Evolutionary conservation across 2,329 filamentous ascomycete genomes (phyloP).

Genomic region (Helotiales sp.): DNA sequence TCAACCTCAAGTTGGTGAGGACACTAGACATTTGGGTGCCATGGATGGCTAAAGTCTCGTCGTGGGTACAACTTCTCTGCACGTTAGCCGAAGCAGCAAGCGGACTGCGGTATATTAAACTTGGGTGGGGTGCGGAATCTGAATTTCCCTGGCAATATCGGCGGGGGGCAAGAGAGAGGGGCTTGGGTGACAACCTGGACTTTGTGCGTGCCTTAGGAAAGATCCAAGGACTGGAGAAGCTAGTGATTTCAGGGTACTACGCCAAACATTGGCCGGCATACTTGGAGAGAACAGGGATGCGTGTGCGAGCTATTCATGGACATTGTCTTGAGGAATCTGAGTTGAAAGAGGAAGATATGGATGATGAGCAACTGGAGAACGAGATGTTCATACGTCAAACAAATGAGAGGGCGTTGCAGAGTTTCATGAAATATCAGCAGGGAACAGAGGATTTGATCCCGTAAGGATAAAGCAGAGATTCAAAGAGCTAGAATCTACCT

Average conservation of each 20-base stretch:
- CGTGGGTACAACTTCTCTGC: not conserved
- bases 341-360: not conserved
- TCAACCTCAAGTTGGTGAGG: not conserved
- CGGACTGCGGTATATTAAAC: conserved; percentile 4
- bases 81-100: not conserved
- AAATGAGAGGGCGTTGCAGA: conserved; percentile 2
- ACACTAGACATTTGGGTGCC: not conserved
- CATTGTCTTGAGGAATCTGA: not conserved
- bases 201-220: conserved; percentile 7
- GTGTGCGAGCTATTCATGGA: not conserved
- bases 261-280: conserved; percentile 6
- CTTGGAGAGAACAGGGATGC: not conserved
- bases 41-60: not conserved
- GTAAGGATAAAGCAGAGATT: too few relatives aligned
- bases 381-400: not conserved
- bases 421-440: conserved; percentile 1
- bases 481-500: too few relatives aligned
- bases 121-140: conserved; percentile 9
- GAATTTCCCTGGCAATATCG: not conserved
- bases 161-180: conserved; percentile 5
- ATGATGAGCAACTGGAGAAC: not conserved
- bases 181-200: conserved; percentile 7
- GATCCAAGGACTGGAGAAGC: conserved; percentile 8
- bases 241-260: conserved; percentile 8
- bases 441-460: conserved; percentile 9